Conservation (phyloP, 345 rosid species). For the Pseudoturritis turrita region DNA sequence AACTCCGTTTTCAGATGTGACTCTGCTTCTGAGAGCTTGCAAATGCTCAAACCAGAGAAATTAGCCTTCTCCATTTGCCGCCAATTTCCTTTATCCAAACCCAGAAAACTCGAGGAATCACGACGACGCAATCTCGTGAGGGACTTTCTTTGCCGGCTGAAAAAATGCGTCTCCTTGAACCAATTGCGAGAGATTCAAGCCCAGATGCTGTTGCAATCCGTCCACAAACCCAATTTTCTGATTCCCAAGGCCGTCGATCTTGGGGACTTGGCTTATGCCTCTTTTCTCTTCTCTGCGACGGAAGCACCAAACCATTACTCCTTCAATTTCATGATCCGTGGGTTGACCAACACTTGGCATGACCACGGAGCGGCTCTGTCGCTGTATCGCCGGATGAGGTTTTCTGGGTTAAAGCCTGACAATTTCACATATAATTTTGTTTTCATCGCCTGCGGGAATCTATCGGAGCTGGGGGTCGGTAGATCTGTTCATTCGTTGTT, state of each 20-base stretch:
- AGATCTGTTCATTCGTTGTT: slow-evolving; percentile 51
- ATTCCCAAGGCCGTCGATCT: slow-evolving; percentile 63
- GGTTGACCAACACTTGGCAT: slow-evolving; percentile 55
- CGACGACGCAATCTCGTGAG: slow-evolving; percentile 6
- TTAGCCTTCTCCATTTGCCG: slow-evolving; percentile 25
- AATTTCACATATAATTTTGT: slow-evolving; percentile 77
- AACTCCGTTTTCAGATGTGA: not conserved
- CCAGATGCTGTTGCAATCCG: slow-evolving; percentile 51
- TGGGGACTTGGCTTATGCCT: slow-evolving; percentile 54
- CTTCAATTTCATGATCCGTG: slow-evolving; percentile 81
- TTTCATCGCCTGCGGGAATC: slow-evolving; percentile 58
- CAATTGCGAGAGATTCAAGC: slow-evolving; percentile 61
- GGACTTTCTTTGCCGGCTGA: slow-evolving; percentile 39
- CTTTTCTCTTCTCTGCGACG: slow-evolving; percentile 50
- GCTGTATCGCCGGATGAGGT: slow-evolving; percentile 53
- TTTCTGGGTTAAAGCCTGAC: slow-evolving; percentile 49
- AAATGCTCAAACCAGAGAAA: slow-evolving; percentile 28
- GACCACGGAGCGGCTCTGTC: slow-evolving; percentile 39
- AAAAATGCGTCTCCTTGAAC: slow-evolving; percentile 37
- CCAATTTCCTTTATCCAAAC: slow-evolving; percentile 5
- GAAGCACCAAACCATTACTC: slow-evolving; percentile 59
- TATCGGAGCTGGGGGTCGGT: slow-evolving; percentile 44
- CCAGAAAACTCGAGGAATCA: not conserved
- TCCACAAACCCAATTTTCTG: slow-evolving; percentile 54
- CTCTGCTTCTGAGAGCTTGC: not conserved